Percentiles rank a stretch among this genome's conserved stretches.
These are phyloP conservation scores for Eutrema yunnanense DNA, from an alignment of 345 rosid genomes.

Conservation along the genomic window DNA sequence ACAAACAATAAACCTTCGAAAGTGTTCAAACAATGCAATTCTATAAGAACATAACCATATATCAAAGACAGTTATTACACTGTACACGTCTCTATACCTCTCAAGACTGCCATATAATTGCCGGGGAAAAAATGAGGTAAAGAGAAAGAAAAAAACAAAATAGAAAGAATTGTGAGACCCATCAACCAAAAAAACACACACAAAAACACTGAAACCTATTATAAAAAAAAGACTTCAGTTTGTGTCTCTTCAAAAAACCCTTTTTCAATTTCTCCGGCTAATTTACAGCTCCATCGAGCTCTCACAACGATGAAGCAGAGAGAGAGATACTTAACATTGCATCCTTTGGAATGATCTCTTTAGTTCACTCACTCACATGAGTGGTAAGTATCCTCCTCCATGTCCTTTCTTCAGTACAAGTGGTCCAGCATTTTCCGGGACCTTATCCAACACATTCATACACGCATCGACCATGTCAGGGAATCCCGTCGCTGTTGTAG, in stretches of 20 bases:
- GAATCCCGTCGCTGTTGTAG: conserved; percentile 77
- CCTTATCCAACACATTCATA: conserved; percentile 55
- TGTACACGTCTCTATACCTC: conserved; percentile 22
- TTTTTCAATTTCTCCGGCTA: conserved; percentile 6
- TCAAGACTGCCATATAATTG: not conserved
- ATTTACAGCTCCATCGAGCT: conserved; percentile 8
- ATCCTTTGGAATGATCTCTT: conserved; percentile 12
- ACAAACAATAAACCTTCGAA: not conserved
- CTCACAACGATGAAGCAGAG: conserved; percentile 15
- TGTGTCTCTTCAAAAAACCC: conserved; percentile 2
- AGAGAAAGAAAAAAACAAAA: not conserved
- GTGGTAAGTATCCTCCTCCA: conserved; percentile 91
- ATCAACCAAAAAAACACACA: conserved; percentile 1
- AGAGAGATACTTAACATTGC: not conserved
- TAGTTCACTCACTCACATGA: conserved; percentile 51
- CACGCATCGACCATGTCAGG: conserved; percentile 56
- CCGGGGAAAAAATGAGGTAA: not conserved
- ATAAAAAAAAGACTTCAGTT: not conserved
- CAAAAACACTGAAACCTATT: not conserved
- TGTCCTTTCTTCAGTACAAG: conserved; percentile 85
- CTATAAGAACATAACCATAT: conserved; percentile 1
- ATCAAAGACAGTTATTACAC: conserved; percentile 24
- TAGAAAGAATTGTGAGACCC: conserved; percentile 9
- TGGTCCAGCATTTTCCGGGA: conserved; percentile 72
- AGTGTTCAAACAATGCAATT: conserved; percentile 11